A percentile compares a stretch with the other conserved stretches of the same genome.
phyloP scores from a whole-genome alignment of 2,329 filamentous ascomycete genomes.

The Chalara sp. region DNA sequence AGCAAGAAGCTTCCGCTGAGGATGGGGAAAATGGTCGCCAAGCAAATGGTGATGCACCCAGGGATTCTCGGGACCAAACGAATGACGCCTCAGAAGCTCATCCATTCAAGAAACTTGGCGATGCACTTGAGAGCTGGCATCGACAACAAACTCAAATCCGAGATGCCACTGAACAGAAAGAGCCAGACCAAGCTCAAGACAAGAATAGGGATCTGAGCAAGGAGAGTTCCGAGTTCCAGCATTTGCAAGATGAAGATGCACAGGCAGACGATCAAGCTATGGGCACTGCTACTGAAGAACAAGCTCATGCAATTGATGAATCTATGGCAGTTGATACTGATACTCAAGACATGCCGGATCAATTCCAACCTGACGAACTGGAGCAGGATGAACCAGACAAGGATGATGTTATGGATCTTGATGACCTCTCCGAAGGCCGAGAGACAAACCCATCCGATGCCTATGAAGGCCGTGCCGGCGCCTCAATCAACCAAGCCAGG shows the following conservation, averaged over 20 bases:
- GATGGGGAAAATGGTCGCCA: conserved; percentile 48
- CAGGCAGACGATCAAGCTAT: conserved; percentile 86
- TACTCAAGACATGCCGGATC: conserved; percentile 50
- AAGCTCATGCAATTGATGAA: conserved; percentile 79
- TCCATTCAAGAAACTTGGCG: conserved; percentile 90
- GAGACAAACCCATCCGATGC: conserved; percentile 37
- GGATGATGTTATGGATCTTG: conserved; percentile 34
- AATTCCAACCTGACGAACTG: conserved; percentile 32
- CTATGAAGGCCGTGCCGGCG: conserved; percentile 52
- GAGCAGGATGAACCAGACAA: conserved; percentile 39
- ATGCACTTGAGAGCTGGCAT: conserved; percentile 90
- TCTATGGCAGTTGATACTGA: conserved; percentile 78
- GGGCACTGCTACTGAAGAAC: conserved; percentile 80
- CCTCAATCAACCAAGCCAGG: conserved; percentile 42
- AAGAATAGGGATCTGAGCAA: conserved; percentile 40
- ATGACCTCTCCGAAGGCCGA: conserved; percentile 32
- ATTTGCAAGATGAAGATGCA: conserved; percentile 77
- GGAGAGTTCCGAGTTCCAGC: conserved; percentile 88
- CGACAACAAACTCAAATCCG: conserved; percentile 76
- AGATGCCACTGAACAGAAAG: conserved; percentile 44
- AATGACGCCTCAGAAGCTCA: conserved; percentile 45
- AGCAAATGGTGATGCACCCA: conserved; percentile 33
- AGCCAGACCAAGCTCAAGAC: conserved; percentile 27
- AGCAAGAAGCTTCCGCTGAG: conserved; percentile 56
- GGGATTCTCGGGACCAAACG: conserved; percentile 27